These are phyloP conservation scores for Rhododendron mucronatum DNA, from an alignment of 148 eudicot species.

Conservation along the genomic window DNA sequence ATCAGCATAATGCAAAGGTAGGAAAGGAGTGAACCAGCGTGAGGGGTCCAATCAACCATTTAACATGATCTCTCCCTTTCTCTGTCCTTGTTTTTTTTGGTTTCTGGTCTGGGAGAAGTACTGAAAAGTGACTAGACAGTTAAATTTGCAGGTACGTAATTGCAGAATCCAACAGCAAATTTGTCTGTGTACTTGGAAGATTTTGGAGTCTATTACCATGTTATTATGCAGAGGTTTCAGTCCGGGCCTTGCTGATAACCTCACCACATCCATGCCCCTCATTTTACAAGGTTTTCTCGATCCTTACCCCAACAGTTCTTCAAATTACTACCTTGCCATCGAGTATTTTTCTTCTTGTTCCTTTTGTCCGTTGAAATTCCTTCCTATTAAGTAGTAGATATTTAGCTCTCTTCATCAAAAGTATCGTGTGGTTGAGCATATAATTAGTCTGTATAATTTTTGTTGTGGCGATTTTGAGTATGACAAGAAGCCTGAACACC, in stretches of 20 bases:
- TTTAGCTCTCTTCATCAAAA: background rate
- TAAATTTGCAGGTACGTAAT: conserved; percentile 4
- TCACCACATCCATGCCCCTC: background rate
- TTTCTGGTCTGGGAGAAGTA: background rate
- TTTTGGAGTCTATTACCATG: background rate
- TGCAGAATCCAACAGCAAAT: background rate
- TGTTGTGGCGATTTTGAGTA: background rate
- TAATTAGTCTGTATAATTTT: background rate
- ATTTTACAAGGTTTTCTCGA: background rate
- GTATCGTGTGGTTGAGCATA: background rate
- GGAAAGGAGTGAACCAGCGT: background rate
- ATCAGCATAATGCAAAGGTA: background rate
- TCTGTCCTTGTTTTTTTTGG: background rate
- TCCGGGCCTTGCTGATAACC: background rate
- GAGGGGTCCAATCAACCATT: conserved; percentile 12
- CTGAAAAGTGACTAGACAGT: conserved; percentile 20
- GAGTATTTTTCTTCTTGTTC: background rate
- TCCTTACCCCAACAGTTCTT: background rate
- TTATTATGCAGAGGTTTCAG: background rate
- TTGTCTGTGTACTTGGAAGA: background rate
- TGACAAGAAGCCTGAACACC: background rate
- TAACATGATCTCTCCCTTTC: conserved; percentile 2
- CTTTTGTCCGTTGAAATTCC: background rate
- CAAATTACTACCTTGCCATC: background rate
- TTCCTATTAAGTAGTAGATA: background rate